Conservation (phyloP, 2,329 filamentous ascomycete genomes). For the Penicillium sp. region DNA sequence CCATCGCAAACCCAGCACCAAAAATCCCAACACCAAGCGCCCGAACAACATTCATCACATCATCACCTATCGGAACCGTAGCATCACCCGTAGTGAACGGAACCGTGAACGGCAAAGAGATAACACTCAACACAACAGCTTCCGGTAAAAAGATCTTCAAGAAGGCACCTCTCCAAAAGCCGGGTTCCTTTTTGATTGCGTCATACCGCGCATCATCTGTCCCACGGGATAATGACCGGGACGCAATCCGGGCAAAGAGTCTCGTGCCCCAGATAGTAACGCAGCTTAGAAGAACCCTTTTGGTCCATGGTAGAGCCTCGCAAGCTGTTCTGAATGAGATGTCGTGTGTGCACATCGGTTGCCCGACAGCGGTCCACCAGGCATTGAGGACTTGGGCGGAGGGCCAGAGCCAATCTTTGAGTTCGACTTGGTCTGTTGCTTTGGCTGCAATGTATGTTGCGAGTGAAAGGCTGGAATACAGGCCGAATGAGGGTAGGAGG, state of each 20-base stretch:
- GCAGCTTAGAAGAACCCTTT: slow-evolving; percentile 56
- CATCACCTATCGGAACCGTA: slow-evolving; percentile 35
- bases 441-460: slow-evolving; percentile 55
- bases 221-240: slow-evolving; percentile 51
- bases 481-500: slow-evolving; percentile 54
- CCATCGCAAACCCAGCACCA: slow-evolving; percentile 56
- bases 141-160: slow-evolving; percentile 59
- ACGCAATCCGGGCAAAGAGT: slow-evolving; percentile 56
- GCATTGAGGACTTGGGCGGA: slow-evolving; percentile 56
- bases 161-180: slow-evolving; percentile 59
- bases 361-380: slow-evolving; percentile 61
- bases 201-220: slow-evolving; percentile 59
- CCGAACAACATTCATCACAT: slow-evolving; percentile 29
- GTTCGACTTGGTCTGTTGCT: slow-evolving; percentile 55
- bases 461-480: slow-evolving; percentile 55
- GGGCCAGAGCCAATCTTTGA: slow-evolving; percentile 63
- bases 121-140: slow-evolving; percentile 57
- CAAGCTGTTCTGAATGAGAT: slow-evolving; percentile 51
- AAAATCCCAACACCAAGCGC: slow-evolving; percentile 56
- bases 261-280: slow-evolving; percentile 60
- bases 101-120: slow-evolving; percentile 58
- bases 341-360: slow-evolving; percentile 49
- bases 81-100: slow-evolving; percentile 47
- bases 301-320: slow-evolving; percentile 52
- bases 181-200: slow-evolving; percentile 51